phyloP scores from a whole-genome alignment of 495 filamentous ascomycete species.

The Hypoxylon crocopeplum region DNA sequence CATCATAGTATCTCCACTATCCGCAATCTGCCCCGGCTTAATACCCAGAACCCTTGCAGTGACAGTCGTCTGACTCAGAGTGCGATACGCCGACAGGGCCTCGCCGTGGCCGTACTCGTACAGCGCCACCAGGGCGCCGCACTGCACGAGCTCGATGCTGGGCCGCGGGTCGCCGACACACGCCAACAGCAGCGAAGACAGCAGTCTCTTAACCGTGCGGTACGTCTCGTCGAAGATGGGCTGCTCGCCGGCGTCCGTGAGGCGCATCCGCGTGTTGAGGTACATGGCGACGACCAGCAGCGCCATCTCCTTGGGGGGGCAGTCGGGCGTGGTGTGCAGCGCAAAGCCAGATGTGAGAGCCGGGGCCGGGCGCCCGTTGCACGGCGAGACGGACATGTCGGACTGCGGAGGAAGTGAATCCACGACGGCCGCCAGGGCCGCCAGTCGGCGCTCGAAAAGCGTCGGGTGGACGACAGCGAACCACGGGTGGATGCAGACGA shows the following conservation, averaged over 20 bases:
- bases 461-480: slow-evolving; percentile 38
- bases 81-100: slow-evolving; percentile 37
- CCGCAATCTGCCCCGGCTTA: slow-evolving; percentile 28
- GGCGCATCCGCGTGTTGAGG: slow-evolving; percentile 37
- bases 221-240: slow-evolving; percentile 42
- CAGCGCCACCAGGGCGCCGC: slow-evolving; percentile 38
- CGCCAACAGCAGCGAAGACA: slow-evolving; percentile 29
- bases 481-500: slow-evolving; percentile 41
- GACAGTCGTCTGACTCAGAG: slow-evolving; percentile 36
- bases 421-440: slow-evolving; percentile 10
- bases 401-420: slow-evolving; percentile 18
- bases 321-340: slow-evolving; percentile 7
- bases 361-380: slow-evolving; percentile 13
- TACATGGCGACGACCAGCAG: slow-evolving; percentile 42
- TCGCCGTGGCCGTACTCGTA: slow-evolving; percentile 47
- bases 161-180: slow-evolving; percentile 36
- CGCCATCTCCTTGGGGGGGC: slow-evolving; percentile 30
- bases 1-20: slow-evolving; percentile 24
- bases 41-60: slow-evolving; percentile 29
- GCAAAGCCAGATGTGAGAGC: background rate
- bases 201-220: slow-evolving; percentile 37
- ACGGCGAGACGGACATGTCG: slow-evolving; percentile 12
- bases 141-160: slow-evolving; percentile 38
- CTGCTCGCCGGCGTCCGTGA: slow-evolving; percentile 40
- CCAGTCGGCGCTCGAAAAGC: slow-evolving; percentile 37